Conservation (phyloP, 768 basidiomycete genomes). For the Trametopsis cervina region DNA sequence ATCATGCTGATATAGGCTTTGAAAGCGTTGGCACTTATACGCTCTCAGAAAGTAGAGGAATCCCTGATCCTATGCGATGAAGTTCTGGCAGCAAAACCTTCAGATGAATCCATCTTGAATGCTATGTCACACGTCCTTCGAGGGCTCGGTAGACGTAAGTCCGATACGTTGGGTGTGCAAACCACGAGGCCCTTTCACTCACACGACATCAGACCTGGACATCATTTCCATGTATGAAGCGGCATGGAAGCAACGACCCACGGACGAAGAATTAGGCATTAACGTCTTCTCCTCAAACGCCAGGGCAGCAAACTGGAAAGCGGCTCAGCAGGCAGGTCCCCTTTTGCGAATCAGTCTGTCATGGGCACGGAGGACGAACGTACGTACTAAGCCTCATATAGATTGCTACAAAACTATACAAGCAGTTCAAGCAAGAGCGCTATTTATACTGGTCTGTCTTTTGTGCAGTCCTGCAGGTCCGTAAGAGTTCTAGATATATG, state of each 20-base stretch:
- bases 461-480: conserved; percentile 72
- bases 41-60: conserved; percentile 82
- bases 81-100: conserved; percentile 64
- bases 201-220: conserved; percentile 53
- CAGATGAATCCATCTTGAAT: conserved; percentile 65
- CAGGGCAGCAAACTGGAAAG: conserved; percentile 77
- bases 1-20: conserved; percentile 44
- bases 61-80: conserved; percentile 74
- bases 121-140: conserved; percentile 83
- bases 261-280: conserved; percentile 75
- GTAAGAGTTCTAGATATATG: background rate
- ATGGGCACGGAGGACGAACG: background rate
- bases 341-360: conserved; percentile 8
- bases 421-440: conserved; percentile 75
- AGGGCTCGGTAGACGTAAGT: conserved; percentile 62
- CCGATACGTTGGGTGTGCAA: background rate
- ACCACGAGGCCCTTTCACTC: too few relatives aligned
- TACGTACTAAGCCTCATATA: conserved; percentile 20
- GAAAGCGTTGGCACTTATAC: conserved; percentile 79
- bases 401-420: conserved; percentile 78
- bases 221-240: conserved; percentile 82
- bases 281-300: conserved; percentile 86
- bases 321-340: conserved; percentile 77
- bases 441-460: conserved; percentile 83
- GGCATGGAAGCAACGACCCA: conserved; percentile 74